Percentiles rank a stretch among this genome's conserved stretches.
These are phyloP conservation scores for Perkinsus olseni DNA, from an alignment of 169 alveolate genomes.

Conservation along the genomic window DNA sequence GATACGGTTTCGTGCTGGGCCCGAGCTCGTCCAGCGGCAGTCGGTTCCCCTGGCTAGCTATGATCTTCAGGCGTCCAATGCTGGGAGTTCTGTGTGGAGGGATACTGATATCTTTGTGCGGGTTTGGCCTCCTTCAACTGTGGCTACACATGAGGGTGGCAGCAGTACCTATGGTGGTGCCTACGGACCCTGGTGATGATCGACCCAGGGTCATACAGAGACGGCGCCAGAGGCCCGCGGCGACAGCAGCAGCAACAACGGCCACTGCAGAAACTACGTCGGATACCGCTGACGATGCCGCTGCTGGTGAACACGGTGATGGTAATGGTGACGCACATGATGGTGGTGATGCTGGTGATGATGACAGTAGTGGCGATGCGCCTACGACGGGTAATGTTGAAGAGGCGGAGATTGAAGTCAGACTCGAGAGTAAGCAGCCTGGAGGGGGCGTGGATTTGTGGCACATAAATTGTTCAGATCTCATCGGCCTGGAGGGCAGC, in stretches of 20 bases:
- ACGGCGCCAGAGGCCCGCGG: neutral
- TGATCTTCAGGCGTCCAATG: neutral
- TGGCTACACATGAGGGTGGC: neutral
- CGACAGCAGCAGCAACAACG: neutral
- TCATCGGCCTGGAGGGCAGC: neutral
- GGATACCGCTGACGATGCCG: neutral
- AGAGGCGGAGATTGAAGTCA: neutral
- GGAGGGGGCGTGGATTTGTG: neutral
- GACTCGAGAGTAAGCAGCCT: neutral
- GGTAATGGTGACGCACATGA: too few relatives aligned
- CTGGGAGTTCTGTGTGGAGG: neutral
- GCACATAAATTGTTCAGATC: neutral
- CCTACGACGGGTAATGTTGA: neutral
- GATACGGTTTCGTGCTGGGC: neutral
- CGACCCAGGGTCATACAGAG: neutral
- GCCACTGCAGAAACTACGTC: neutral
- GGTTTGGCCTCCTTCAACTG: neutral
- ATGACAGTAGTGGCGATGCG: too few relatives aligned
- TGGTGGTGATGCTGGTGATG: too few relatives aligned
- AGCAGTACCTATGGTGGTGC: neutral
- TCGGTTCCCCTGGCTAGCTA: neutral
- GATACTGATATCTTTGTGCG: neutral
- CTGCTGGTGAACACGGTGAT: neutral
- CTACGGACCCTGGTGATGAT: neutral
- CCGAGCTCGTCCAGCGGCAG: neutral